Evolutionary conservation across 768 basidiomycete species (phyloP), one percentile per base, ranked within the genome.

Genomic region (Panaeolus papilionaceus): DNA sequence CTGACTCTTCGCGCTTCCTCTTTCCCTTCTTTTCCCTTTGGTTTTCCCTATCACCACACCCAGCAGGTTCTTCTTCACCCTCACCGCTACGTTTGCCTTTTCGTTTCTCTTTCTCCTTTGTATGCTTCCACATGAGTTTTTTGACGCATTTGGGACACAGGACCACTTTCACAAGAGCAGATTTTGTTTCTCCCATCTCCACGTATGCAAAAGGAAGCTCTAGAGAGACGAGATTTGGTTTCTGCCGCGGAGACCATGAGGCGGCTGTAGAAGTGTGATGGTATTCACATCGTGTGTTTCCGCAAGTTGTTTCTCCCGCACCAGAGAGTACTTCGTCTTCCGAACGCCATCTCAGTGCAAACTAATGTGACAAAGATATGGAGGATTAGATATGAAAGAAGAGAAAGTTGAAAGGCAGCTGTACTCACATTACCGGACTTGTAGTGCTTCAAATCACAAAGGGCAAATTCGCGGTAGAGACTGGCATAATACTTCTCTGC

Each of bases 361-460:
- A 92, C 91, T 96, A 68, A 18, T 61, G 3, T 51, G 20, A 65
- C 33, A 68, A 62, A 33, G 38, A 26, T 38, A 49, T 39, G 67
- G 26, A 11, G 37, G 20, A 11, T 58, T 58, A 63, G 44, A 45
- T n/a, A 38, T 64, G 16, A 37, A 51, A 65, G 40, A 38, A 2
- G 42, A 18, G 42, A 23, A 49, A 45, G 47, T 49, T 10, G 23
- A 39, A 44, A 18, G 12, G 44, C 28, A 64, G 14, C 58, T 38
- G 26, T 20, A 76, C 90, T 70, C 69, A 96, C 95, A 68, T 93
- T 92, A 16, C 94, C 93, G 0, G 92, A 89, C 80, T 95, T 98
- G 84, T 94, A 98, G 75, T 98, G 97, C 81, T 98, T 98, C 68
- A 98, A 81, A 79, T 98, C 95, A 75, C 94, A 95, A 23, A 96